Evolutionary conservation across 2,329 filamentous ascomycete species (phyloP).

Genomic region (Cladosporium sp.): DNA sequence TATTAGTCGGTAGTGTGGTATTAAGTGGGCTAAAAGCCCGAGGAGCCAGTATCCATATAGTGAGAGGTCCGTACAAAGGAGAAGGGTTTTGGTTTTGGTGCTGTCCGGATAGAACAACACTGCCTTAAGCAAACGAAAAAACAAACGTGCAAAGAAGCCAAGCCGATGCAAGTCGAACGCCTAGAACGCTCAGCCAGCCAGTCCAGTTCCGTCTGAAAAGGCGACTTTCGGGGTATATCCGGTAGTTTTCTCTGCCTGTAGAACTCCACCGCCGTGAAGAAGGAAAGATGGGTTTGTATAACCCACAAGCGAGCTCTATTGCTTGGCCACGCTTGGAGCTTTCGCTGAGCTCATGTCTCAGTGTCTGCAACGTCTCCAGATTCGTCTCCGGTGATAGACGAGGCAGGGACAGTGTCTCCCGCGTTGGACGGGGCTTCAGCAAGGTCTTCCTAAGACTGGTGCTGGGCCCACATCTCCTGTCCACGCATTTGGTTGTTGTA

Average conservation of each 20-base stretch:
- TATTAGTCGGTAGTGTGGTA: slow-evolving; percentile 2
- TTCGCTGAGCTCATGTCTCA: background rate
- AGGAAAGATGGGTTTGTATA: slow-evolving; percentile 9
- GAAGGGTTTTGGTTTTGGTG: slow-evolving; percentile 2
- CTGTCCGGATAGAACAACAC: background rate
- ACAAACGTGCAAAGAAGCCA: slow-evolving; percentile 5
- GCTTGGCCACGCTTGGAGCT: slow-evolving; percentile 5
- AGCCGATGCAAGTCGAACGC: slow-evolving; percentile 12
- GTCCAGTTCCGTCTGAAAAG: slow-evolving; percentile 5
- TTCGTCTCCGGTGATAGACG: background rate
- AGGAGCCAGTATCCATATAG: background rate
- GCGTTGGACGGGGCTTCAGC: background rate
- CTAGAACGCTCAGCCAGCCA: slow-evolving; percentile 10
- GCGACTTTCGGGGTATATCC: slow-evolving; percentile 13
- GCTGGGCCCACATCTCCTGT: slow-evolving; percentile 53
- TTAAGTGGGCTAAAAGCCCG: background rate
- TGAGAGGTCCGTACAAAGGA: slow-evolving; percentile 4
- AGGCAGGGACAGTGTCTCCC: background rate
- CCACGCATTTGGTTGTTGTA: slow-evolving; percentile 60
- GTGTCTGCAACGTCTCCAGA: slow-evolving; percentile 1
- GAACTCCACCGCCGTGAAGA: slow-evolving; percentile 12
- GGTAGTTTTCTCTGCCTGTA: slow-evolving; percentile 11
- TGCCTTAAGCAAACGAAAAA: slow-evolving; percentile 2
- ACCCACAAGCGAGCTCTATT: slow-evolving; percentile 7
- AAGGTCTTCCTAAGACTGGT: slow-evolving; percentile 21